Evolutionary conservation across 2,329 filamentous ascomycete genomes (phyloP).

Genomic region (Colletotrichum lini): DNA sequence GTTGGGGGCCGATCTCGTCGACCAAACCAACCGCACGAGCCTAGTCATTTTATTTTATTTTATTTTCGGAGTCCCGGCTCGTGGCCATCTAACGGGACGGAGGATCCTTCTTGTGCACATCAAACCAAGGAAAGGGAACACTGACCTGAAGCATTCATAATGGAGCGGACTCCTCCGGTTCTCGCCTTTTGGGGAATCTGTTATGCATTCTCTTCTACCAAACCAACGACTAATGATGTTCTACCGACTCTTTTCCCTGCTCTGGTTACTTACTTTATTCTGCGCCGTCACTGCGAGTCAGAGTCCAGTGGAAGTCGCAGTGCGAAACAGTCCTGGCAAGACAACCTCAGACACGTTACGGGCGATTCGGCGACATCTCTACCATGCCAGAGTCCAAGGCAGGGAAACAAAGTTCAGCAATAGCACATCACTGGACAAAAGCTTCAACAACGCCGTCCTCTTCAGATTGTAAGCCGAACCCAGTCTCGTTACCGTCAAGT

Average conservation of each 20-base stretch:
- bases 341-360: conserved; percentile 24
- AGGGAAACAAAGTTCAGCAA: conserved; percentile 43
- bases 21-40: conserved; percentile 1
- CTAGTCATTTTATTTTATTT: not conserved
- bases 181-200: not conserved
- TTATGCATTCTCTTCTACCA: not conserved
- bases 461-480: conserved; percentile 50
- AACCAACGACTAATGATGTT: conserved; percentile 6
- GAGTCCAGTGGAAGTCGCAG: conserved; percentile 20
- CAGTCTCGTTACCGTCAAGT: no score
- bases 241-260: not conserved
- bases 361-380: conserved; percentile 24
- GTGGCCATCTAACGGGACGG: not conserved
- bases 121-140: not conserved
- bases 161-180: not conserved
- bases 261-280: not conserved
- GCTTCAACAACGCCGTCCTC: conserved; percentile 56
- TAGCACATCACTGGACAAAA: conserved; percentile 54
- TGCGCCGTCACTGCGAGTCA: not conserved
- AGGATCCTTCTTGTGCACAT: not conserved
- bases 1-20: not conserved
- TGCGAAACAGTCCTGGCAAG: conserved; percentile 18
- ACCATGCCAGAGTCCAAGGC: conserved; percentile 17
- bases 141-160: not conserved
- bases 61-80: not conserved